Conservation (phyloP, 352 stramenopile genomes). For the Blastocystis sp. region DNA sequence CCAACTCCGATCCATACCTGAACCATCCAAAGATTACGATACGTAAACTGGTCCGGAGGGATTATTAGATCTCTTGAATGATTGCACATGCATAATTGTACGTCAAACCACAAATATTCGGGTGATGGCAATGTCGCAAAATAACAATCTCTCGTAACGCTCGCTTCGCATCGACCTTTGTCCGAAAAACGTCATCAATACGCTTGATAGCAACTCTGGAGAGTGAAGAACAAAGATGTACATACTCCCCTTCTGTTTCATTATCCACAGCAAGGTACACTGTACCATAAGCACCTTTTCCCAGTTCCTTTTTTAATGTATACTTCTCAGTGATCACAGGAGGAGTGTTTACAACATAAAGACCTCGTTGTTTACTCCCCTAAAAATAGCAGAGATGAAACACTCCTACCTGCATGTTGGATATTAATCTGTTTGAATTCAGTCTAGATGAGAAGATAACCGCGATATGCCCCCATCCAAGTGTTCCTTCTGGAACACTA, state of each 20-base stretch:
- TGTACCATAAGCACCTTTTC: conserved; percentile 59
- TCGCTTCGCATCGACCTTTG: conserved; percentile 54
- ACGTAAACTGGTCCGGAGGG: conserved; percentile 38
- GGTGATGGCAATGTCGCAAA: conserved; percentile 56
- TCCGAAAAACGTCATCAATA: conserved; percentile 62
- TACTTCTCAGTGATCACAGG: neutral
- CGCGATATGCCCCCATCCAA: neutral
- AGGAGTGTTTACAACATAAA: neutral
- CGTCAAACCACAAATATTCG: conserved; percentile 51
- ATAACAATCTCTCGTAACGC: conserved; percentile 51
- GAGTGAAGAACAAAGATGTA: neutral
- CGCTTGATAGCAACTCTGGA: conserved; percentile 61
- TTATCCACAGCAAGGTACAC: conserved; percentile 54
- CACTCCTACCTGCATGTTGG: neutral
- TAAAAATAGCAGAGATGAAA: neutral
- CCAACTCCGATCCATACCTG: neutral
- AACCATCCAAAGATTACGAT: conserved; percentile 54
- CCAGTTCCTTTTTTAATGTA: conserved; percentile 60
- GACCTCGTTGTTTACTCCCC: neutral
- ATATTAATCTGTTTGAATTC: neutral
- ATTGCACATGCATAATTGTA: neutral
- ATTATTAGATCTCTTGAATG: conserved; percentile 25
- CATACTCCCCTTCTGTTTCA: neutral
- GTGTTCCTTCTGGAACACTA: neutral
- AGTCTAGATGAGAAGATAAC: neutral